These are phyloP conservation scores for Cyclotella sp. DNA, from an alignment of 108 stramenopile species.

Conservation along the genomic window DNA sequence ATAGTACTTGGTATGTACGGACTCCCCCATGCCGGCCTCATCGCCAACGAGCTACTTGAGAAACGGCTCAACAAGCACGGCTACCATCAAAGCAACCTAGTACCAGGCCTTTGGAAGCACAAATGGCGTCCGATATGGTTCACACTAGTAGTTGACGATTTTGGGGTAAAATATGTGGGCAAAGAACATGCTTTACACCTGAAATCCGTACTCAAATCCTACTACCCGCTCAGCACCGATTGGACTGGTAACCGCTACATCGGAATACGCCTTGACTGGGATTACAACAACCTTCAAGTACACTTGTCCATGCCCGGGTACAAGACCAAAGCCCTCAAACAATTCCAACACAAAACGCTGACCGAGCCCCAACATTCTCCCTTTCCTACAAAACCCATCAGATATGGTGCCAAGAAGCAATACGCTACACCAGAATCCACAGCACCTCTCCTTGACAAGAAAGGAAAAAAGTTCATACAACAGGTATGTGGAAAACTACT, in stretches of 20 bases:
- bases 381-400: conserved; percentile 9
- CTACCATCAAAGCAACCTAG: conserved; percentile 8
- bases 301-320: conserved; percentile 34
- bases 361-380: conserved; percentile 45
- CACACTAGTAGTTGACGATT: conserved; percentile 2
- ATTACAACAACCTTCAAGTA: conserved; percentile 45
- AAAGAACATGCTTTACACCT: conserved; percentile 14
- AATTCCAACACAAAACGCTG: conserved; percentile 43
- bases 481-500: conserved; percentile 43
- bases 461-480: conserved; percentile 36
- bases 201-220: not conserved
- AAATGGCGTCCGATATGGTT: conserved; percentile 9
- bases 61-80: not conserved
- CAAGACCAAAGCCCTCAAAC: conserved; percentile 23
- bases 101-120: conserved; percentile 52
- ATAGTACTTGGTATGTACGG: not conserved
- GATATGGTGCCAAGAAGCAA: conserved; percentile 51
- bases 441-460: conserved; percentile 22
- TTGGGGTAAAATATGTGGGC: not conserved
- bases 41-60: too few species aligned
- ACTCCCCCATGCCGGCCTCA: too few species aligned
- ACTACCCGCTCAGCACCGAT: conserved; percentile 26
- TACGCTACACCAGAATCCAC: conserved; percentile 15
- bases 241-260: conserved; percentile 34
- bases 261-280: conserved; percentile 42